Base-by-base conservation (phyloP, 192 early-diverging fungal genomes). In the Coemansia sp. region DNA sequence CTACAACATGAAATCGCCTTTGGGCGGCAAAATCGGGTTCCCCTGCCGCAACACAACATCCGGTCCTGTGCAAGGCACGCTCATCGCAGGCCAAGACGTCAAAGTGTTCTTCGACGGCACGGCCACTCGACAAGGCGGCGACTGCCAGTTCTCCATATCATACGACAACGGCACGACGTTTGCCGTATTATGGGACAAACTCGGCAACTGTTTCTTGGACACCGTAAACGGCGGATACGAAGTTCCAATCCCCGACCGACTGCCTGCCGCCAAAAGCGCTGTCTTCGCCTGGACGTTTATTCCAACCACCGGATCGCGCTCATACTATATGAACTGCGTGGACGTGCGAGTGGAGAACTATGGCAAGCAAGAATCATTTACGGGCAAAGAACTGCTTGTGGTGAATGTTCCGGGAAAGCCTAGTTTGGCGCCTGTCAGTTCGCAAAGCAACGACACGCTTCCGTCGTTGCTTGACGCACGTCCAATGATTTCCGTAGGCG, bases 181-280 rank as follows among this genome's bases (percentile, higher is more conserved):
- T 74, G 89, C 82, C 0, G 87, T 87, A 2, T 17, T 90, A 47
- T 80, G 83, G 72, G 83, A 84, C 51, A 67, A 81, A 21, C 62
- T 83, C 8, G 67, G 69, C 1, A 63, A 66, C 15, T 87, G 86
- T 21, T 63, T 84, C 23, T 48, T 72, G 2, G 73, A 70, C 24
- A 72, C 73, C 2, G 63, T 75, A 15, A 76, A 82, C 19, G 71
- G 70, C 27, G 69, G 69, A 9, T 67, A 60, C 19, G 59, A 85
- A 24, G 74, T 89, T 0, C 70, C 70, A 4, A 71, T 89, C 52
- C 88, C 88, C 8, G 69, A 65, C 8, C 54, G 64, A 0, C 67
- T 86, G 56, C 88, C 88, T 0, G 72, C 83, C 2, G 38, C 73
- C 2, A 79, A 84, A 32, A 72, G 66, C 29, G 86, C 73, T 0